Base-by-base conservation (phyloP, 164 flowering plant genomes). In the Vitis amurensis region DNA sequence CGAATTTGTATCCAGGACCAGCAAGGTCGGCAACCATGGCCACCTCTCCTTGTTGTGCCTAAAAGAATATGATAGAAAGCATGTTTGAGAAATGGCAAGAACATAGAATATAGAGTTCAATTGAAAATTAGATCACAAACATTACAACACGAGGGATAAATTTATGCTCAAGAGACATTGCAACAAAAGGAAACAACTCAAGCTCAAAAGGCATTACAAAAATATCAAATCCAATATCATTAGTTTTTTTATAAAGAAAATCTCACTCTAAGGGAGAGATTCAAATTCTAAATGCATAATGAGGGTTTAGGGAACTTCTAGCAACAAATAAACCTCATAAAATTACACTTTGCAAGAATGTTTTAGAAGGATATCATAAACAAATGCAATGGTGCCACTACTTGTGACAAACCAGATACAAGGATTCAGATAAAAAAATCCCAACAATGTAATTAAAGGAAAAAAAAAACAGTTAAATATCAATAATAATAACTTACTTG, bases 1-100 rank as follows among this genome's bases (percentile, higher is more conserved):
- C 86, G 37, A 94, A 64, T 70, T 88, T 84, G 78, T 85, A 89
- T 23, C 84, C 84, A 56, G 98, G 94, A 79, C 86, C 81, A 6
- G 78, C 75, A 47, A 89, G 89, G 75, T 80, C 77, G 27, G 97
- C 91, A 59, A 86, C 80, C 89, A 94, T 48, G 16, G 88, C 79
- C 60, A 90, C 76, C 78, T 92, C 91, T 76, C 99, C 97, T 86
- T 86, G 89, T 78, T 83, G 86, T 48, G 85, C 88, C 98, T 90
- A 73, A 8, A 12, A 50, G 37, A 37, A 55, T 9, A 27, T 19
- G 49, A 55, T 1, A 55, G 11, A 15, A 15, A 2, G 10, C 16
- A 64, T 50, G 19, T 64, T 17, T 56, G 44, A 49, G 23, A 58
- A 19, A 31, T 37, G 44, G 44, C 3, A 17, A 58, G 27, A 59